A percentile compares a stretch with the other conserved stretches of the same genome.
Conservation (phyloP, 1,284 basidiomycete species). For the Ustilago cynodontis region DNA sequence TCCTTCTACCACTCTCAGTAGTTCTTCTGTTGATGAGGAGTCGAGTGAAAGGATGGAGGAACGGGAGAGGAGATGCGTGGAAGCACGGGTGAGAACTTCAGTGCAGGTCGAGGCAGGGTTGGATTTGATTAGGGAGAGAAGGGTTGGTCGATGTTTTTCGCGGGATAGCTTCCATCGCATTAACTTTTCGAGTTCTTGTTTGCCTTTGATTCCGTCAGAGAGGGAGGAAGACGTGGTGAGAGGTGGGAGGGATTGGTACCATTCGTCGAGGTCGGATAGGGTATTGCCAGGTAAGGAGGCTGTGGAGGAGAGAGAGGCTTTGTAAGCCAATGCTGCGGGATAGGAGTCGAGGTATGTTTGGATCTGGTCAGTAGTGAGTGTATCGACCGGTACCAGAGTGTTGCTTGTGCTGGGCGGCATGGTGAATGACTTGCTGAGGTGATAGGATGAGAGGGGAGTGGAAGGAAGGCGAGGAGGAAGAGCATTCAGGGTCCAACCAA, state of each 20-base stretch:
- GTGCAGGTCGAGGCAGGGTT: conserved; percentile 11
- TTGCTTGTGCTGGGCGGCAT: conserved; percentile 3
- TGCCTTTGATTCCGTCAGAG: background rate
- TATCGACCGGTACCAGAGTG: background rate
- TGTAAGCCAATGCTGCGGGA: background rate
- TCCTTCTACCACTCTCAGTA: background rate
- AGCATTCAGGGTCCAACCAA: conserved; percentile 4
- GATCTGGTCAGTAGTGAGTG: conserved; percentile 3
- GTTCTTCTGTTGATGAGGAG: background rate
- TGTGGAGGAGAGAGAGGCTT: background rate
- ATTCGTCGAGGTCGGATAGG: conserved; percentile 12
- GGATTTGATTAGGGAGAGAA: conserved; percentile 19
- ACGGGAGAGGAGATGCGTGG: conserved; percentile 3
- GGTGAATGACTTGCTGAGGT: background rate
- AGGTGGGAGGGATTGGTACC: conserved; percentile 22
- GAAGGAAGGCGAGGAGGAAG: background rate
- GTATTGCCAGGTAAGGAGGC: background rate
- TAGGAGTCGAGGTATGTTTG: conserved; percentile 1
- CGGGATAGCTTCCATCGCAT: conserved; percentile 44
- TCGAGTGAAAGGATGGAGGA: background rate
- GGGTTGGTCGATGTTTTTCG: conserved; percentile 33
- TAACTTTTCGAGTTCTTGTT: conserved; percentile 19
- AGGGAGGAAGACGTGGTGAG: background rate
- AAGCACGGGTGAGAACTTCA: background rate
- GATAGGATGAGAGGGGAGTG: background rate